phyloP scores from a whole-genome alignment of 75 land plant species.

The Cryptomeria japonica region DNA sequence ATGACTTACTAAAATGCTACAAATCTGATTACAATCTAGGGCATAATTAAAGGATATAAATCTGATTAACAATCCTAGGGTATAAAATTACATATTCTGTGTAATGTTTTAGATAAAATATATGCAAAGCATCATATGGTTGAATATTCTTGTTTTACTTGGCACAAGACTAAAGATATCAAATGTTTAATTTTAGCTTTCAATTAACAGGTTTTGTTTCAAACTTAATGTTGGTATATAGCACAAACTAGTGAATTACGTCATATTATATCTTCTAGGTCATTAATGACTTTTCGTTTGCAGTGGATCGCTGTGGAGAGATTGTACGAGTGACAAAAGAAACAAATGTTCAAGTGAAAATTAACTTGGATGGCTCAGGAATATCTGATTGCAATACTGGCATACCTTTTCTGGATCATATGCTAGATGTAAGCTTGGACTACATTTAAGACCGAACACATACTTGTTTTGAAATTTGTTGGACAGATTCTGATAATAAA shows the following conservation, averaged over 20 bases:
- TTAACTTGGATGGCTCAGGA: conserved; percentile 88
- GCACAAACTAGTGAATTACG: background rate
- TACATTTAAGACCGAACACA: background rate
- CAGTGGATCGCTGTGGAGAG: conserved; percentile 63
- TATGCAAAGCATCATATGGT: background rate
- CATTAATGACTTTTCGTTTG: background rate
- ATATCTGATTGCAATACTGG: conserved; percentile 72
- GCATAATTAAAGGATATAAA: no score
- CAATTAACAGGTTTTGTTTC: background rate
- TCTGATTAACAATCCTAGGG: no score
- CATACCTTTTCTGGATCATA: conserved; percentile 97
- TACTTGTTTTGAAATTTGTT: background rate
- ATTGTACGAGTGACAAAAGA: conserved; percentile 91
- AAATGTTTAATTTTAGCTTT: background rate
- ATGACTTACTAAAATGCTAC: no score
- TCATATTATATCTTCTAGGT: background rate
- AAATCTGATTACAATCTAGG: no score
- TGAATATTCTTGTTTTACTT: background rate
- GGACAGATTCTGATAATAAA: background rate
- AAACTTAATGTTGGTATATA: background rate
- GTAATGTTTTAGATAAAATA: background rate
- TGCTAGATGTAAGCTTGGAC: conserved; percentile 81
- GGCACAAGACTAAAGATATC: background rate
- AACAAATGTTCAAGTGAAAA: conserved; percentile 77
- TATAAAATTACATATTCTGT: no score